Evolutionary conservation across 2,329 filamentous ascomycete genomes (phyloP).

Genomic region (Scedosporium boydii): DNA sequence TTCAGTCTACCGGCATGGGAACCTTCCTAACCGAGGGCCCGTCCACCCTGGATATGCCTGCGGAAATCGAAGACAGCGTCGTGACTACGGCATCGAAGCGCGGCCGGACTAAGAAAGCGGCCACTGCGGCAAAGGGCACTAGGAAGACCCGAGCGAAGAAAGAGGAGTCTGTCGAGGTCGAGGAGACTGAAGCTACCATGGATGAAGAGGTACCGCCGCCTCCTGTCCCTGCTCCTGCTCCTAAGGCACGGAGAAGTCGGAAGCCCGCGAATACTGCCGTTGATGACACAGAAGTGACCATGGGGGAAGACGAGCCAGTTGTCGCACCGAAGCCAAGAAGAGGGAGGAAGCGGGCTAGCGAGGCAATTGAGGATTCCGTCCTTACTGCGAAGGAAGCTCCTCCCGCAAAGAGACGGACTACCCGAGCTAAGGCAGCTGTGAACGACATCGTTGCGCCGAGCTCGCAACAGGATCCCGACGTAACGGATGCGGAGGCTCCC

Average conservation of each 20-base stretch:
- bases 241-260: conserved; percentile 6
- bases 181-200: conserved; percentile 37
- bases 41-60: conserved; percentile 36
- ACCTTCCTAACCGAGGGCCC: conserved; percentile 33
- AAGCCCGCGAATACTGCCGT: conserved; percentile 10
- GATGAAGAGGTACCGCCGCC: background rate
- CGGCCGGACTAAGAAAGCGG: conserved; percentile 42
- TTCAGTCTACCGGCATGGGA: conserved; percentile 43
- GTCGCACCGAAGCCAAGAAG: conserved; percentile 26
- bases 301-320: background rate
- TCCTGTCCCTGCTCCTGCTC: background rate
- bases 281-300: conserved; percentile 13
- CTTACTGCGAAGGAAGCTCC: conserved; percentile 34
- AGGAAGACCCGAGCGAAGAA: conserved; percentile 14
- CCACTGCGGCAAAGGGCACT: conserved; percentile 29
- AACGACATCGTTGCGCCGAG: background rate
- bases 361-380: conserved; percentile 42
- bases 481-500: conserved; percentile 3
- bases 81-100: conserved; percentile 48
- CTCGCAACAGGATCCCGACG: background rate
- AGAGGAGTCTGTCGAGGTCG: conserved; percentile 32
- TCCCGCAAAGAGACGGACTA: conserved; percentile 48
- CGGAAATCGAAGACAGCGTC: conserved; percentile 47
- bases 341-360: conserved; percentile 56
- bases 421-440: background rate